Evolutionary conservation across 1,284 basidiomycete species (phyloP).

Genomic region (Cystodermella granulosa): DNA sequence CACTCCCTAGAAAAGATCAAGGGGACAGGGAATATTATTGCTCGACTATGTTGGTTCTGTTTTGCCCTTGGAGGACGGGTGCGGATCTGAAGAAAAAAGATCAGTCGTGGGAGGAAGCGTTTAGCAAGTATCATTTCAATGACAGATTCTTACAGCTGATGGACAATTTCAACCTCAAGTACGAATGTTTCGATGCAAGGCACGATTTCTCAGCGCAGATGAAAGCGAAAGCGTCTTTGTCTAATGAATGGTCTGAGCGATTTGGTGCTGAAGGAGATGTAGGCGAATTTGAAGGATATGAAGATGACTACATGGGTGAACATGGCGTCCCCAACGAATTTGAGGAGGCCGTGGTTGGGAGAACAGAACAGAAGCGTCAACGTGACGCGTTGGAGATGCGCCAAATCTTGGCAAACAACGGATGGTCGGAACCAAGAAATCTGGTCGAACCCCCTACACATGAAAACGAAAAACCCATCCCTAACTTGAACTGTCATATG

Average conservation of each 20-base stretch:
- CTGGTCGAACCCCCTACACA: neutral
- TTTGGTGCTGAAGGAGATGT: neutral
- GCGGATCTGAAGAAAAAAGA: conserved; percentile 12
- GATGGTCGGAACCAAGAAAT: neutral
- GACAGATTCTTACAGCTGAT: conserved; percentile 12
- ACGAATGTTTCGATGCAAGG: no score
- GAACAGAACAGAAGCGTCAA: neutral
- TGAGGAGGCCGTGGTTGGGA: no score
- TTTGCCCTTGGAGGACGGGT: conserved; percentile 22
- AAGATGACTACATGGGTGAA: neutral
- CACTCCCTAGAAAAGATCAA: conserved; percentile 17
- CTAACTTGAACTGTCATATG: neutral
- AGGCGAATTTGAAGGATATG: neutral
- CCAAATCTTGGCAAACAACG: no score
- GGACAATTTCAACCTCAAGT: conserved; percentile 22
- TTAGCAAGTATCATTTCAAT: conserved; percentile 13
- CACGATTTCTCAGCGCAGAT: conserved; percentile 20
- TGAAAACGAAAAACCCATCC: neutral
- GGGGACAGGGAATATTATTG: conserved; percentile 28
- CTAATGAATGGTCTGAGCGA: conserved; percentile 1
- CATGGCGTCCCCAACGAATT: neutral
- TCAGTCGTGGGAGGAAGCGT: conserved; percentile 22
- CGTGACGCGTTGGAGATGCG: neutral
- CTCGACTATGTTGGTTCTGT: conserved; percentile 26
- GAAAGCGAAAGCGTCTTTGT: conserved; percentile 5